Conservation (phyloP, 1,284 basidiomycete genomes). For the Abortiporus biennis region DNA sequence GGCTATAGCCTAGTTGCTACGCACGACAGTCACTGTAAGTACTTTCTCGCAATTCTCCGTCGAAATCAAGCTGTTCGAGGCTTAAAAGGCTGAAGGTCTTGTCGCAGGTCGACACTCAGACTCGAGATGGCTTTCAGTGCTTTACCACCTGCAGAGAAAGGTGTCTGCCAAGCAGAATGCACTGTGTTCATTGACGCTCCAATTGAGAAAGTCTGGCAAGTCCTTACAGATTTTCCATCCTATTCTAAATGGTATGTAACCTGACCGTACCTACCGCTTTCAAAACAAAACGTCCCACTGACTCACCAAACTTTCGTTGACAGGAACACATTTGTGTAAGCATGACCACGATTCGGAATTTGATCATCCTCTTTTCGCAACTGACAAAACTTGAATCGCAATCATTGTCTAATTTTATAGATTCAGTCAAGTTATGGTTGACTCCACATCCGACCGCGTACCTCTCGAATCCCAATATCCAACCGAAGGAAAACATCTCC, state of each 20-base stretch:
- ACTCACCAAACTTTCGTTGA: background rate
- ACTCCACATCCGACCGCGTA: conserved; percentile 37
- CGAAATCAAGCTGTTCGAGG: too few relatives aligned
- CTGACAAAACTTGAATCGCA: background rate
- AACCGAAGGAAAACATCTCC: conserved; percentile 37
- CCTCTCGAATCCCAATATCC: conserved; percentile 44
- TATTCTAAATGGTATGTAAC: conserved; percentile 44
- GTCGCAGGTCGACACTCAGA: too few relatives aligned
- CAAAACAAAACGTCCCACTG: background rate
- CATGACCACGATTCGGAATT: background rate
- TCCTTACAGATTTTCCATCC: conserved; percentile 38
- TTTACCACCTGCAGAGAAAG: too few relatives aligned
- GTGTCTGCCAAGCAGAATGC: too few relatives aligned
- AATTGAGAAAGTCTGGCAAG: conserved; percentile 40
- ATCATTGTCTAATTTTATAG: too few relatives aligned
- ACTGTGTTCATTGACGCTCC: conserved; percentile 40
- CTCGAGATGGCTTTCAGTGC: too few relatives aligned
- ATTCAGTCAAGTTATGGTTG: conserved; percentile 51
- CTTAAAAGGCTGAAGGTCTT: too few relatives aligned
- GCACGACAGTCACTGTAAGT: too few relatives aligned
- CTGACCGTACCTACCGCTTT: too few relatives aligned
- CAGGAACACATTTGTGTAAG: conserved; percentile 67
- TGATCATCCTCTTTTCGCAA: background rate
- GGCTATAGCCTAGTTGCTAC: too few relatives aligned
- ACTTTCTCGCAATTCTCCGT: too few relatives aligned